Evolutionary conservation across 257 asterid genomes (phyloP), one percentile per base, ranked within the genome.

Genomic region (Przewalskia tangutica): DNA sequence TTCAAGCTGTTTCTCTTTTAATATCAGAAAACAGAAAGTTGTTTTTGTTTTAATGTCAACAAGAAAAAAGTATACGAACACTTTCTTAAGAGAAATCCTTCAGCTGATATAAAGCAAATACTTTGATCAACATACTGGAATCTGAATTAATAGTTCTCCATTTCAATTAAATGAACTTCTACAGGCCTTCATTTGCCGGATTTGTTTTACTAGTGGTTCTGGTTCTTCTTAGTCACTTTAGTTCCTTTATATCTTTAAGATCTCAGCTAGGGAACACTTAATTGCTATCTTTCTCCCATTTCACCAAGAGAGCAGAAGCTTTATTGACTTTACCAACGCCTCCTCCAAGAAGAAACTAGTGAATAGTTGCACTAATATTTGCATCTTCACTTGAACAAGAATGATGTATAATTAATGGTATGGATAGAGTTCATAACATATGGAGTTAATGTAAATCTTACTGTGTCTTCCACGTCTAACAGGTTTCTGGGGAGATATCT

Each of bases 401-500:
- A 62, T 12, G 68, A 42, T 56, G 70, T 56, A n/a, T 38, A 23
- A 50, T 50, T 73, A 44, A 50, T 48, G 23, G 27, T 8, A 48
- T 73, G 62, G 79, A 48, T 73, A 14, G 62, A 23, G 5, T 20
- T 23, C 18, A 46, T 7, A 48, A 73, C 20, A 50, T 73, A n/a
- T 60, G 34, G 77, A 64, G 17, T 80, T 80, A 12, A 81, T 70
- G 44, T 51, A 17, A 13, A 40, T 82, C 66, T 77, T 77, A 71
- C 16, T 23, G 53, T 48, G 77, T 42, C 20, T 7, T 53, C 65
- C 82, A 44, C 66, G 77, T 64, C 50, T 82, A 44, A 73, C 84
- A 93, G 97, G 92, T 89, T 58, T 78, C 85, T 23, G 97, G 97
- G 59, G 95, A 89, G 66, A 89, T 92, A 80, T 73, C 89, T 4